Percentiles rank a stretch among this genome's conserved stretches.
phyloP scores from a whole-genome alignment of 2,329 filamentous ascomycete species.

The Exophiala sideris region DNA sequence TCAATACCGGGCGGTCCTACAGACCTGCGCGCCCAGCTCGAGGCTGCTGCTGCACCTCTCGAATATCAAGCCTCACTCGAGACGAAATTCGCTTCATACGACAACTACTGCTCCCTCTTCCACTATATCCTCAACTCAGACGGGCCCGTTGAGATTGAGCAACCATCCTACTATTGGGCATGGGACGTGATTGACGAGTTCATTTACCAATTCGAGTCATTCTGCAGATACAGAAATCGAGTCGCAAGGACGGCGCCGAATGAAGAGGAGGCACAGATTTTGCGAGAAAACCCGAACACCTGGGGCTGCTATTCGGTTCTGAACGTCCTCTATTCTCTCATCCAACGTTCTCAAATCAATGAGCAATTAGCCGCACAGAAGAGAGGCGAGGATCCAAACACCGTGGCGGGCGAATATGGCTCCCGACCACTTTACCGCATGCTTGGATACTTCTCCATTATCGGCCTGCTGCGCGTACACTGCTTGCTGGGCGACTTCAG shows the following conservation, averaged over 20 bases:
- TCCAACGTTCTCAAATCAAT: slow-evolving; percentile 95
- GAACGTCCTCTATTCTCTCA: slow-evolving; percentile 98
- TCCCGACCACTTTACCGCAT: slow-evolving; percentile 93
- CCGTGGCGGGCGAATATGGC: slow-evolving; percentile 92
- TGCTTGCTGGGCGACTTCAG: slow-evolving; percentile 96
- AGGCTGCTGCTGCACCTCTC: slow-evolving; percentile 86
- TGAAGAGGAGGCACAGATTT: slow-evolving; percentile 85
- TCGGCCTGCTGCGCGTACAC: slow-evolving; percentile 92
- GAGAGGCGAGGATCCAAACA: slow-evolving; percentile 82
- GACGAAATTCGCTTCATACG: slow-evolving; percentile 97
- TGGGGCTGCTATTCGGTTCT: slow-evolving; percentile 99
- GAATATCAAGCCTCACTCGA: slow-evolving; percentile 95
- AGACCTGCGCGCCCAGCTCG: slow-evolving; percentile 89
- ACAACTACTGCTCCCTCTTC: slow-evolving; percentile 98
- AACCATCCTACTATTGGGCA: slow-evolving; percentile 97
- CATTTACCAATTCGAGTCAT: slow-evolving; percentile 99
- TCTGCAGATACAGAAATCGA: slow-evolving; percentile 93
- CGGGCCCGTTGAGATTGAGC: slow-evolving; percentile 94
- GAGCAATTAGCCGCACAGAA: slow-evolving; percentile 95
- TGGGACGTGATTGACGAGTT: slow-evolving; percentile 99
- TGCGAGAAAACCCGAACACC: slow-evolving; percentile 95
- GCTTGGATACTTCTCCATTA: slow-evolving; percentile 99
- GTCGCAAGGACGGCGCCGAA: slow-evolving; percentile 77
- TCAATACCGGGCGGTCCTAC: slow-evolving; percentile 69
- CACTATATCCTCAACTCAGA: slow-evolving; percentile 99